Base-by-base conservation (phyloP, 2,329 filamentous ascomycete genomes). In the Graphilbum sp. region DNA sequence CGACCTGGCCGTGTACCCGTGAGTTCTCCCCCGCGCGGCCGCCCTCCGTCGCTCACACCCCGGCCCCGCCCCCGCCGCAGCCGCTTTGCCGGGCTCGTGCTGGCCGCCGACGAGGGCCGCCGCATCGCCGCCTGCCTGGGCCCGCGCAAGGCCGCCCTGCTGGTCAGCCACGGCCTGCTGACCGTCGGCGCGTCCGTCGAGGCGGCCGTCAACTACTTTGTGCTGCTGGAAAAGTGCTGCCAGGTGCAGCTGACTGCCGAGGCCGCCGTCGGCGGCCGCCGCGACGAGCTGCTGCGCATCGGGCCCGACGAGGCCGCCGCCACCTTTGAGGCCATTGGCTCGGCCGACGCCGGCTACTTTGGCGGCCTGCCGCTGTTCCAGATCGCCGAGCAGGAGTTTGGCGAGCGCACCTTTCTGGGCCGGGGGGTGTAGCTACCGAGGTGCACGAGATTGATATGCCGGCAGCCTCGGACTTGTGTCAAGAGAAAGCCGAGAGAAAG, bases 231-330 rank as follows among this genome's bases (percentile, higher is more conserved):
- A 42, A 62, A 56, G 43, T 64, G 60, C 42, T 66, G 64, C 43
- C 58, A 61, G 42, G 57, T 56, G 3, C 64, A 69, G 50, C 48
- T 71, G 15, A 43, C 74, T 37, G 70, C 68, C 2, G 71, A 75
- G 49, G 71, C 69, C 1, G 72, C 71, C 0, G 72, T 72, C 0
- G 69, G 54, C 0, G 77, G 78, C 1, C 61, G 72, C 3, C 79
- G 79, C 10, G 41, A 43, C n/a, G 45, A 46, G 15, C 36, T 47
- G 17, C 39, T 43, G 8, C 39, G 35, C 12, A 49, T 52, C 32
- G 50, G 48, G 2, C 16, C 40, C 23, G 48, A 46, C 4, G 50
- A 52, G 40, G 45, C 48, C 0, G 38, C 35, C 23, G 34, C 34
- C n/a, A 48, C 45, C 7, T 50, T 41, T 41, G 38, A 43, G 34